Evolutionary conservation across 345 rosid genomes (phyloP).

Genomic region (Bruguiera gymnorhiza): DNA sequence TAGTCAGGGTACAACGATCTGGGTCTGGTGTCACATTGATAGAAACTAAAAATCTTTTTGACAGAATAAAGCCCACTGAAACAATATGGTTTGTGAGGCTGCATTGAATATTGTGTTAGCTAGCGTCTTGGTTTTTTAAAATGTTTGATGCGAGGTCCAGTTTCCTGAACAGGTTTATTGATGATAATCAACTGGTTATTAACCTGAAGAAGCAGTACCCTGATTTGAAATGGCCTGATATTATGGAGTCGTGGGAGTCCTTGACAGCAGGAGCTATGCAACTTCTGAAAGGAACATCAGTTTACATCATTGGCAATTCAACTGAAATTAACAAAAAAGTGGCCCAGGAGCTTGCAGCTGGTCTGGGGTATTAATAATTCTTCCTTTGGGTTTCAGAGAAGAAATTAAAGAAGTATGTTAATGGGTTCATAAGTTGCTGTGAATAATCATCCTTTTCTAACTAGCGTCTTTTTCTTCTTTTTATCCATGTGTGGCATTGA

Average conservation of each 20-base stretch:
- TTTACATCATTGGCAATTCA: slow-evolving; percentile 68
- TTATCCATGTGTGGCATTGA: not conserved
- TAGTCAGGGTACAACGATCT: slow-evolving; percentile 44
- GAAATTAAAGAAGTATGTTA: not conserved
- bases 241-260: slow-evolving; percentile 90
- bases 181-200: slow-evolving; percentile 73
- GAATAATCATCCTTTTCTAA: too few relatives aligned
- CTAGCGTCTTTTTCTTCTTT: not conserved
- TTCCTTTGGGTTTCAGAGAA: not conserved
- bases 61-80: slow-evolving; percentile 67
- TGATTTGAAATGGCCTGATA: slow-evolving; percentile 82
- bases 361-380: slow-evolving; percentile 58
- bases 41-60: slow-evolving; percentile 66
- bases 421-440: not conserved
- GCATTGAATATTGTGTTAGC: not conserved
- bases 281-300: slow-evolving; percentile 77
- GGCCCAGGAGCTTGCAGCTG: slow-evolving; percentile 72
- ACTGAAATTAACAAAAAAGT: slow-evolving; percentile 77
- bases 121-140: not conserved
- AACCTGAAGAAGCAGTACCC: slow-evolving; percentile 85
- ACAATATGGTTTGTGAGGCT: slow-evolving; percentile 65
- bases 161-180: slow-evolving; percentile 59
- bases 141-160: slow-evolving; percentile 1
- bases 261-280: slow-evolving; percentile 69
- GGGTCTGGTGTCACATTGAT: slow-evolving; percentile 50